A percentile compares a stretch with the other conserved stretches of the same genome.
Conservation (phyloP, 371 early-diverging fungal species). For the Umbelopsis sp. region DNA sequence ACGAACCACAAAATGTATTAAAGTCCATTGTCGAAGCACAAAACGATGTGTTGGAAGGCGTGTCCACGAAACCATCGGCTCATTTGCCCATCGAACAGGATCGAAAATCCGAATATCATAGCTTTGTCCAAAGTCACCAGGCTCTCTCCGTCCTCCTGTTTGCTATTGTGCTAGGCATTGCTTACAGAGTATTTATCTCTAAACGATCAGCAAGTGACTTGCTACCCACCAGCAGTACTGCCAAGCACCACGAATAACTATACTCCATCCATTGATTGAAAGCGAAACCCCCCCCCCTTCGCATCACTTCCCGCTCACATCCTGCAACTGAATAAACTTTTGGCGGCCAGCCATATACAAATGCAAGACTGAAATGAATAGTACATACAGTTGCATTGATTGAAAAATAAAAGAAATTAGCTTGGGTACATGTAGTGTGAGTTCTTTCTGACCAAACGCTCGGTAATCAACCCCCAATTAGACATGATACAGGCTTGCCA, state of each 20-base stretch:
- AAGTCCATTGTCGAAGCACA: slow-evolving; percentile 13
- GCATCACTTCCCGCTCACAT: no score
- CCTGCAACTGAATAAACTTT: no score
- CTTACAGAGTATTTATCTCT: background rate
- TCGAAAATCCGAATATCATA: background rate
- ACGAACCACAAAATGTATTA: slow-evolving; percentile 22
- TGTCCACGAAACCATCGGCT: background rate
- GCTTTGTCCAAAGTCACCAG: background rate
- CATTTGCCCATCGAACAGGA: background rate
- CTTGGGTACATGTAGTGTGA: no score
- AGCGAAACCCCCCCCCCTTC: background rate
- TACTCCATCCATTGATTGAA: background rate
- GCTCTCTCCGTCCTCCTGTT: background rate
- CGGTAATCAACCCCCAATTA: no score
- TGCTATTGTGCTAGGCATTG: background rate
- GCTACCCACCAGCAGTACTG: background rate
- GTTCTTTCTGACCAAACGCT: no score
- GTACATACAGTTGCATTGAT: no score
- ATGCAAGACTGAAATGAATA: no score
- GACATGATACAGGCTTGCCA: no score
- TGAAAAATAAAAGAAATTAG: no score
- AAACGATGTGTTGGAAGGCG: background rate
- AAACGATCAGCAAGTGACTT: background rate
- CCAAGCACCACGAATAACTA: slow-evolving; percentile 8
- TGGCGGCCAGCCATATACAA: no score